Conservation (phyloP, 164 flowering plant genomes). For the Akebia trifoliata region DNA sequence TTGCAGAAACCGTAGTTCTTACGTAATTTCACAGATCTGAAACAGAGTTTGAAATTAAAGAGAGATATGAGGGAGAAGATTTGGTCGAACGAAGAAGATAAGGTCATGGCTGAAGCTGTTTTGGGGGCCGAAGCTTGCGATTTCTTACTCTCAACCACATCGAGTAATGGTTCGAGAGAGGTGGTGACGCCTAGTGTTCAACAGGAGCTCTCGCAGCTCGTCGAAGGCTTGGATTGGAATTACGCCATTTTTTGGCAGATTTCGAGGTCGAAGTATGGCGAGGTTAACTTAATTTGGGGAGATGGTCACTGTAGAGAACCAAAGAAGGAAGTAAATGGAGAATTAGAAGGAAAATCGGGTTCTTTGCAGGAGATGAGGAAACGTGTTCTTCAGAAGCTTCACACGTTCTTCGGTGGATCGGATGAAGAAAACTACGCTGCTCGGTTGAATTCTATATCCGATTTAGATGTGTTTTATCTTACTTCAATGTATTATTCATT, state of each 20-base stretch:
- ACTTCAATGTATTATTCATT: conserved; percentile 65
- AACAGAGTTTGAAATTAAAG: not conserved
- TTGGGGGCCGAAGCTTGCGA: conserved; percentile 54
- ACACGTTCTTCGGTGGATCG: conserved; percentile 42
- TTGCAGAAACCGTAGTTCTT: no score
- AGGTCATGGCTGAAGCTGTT: conserved; percentile 46
- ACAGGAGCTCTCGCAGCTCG: conserved; percentile 43
- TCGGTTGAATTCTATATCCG: conserved; percentile 38
- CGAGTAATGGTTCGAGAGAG: conserved; percentile 29
- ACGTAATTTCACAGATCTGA: not conserved
- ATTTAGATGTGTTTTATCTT: conserved; percentile 64
- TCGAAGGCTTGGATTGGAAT: conserved; percentile 57
- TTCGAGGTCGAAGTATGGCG: conserved; percentile 50
- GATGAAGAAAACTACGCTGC: conserved; percentile 35
- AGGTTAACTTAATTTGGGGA: conserved; percentile 56
- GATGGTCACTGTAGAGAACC: conserved; percentile 53
- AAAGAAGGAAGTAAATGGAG: conserved; percentile 17
- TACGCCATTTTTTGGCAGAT: conserved; percentile 79
- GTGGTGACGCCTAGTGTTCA: conserved; percentile 33
- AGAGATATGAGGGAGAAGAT: conserved; percentile 43
- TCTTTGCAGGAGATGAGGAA: conserved; percentile 32
- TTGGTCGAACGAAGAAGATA: conserved; percentile 50
- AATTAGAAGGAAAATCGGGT: not conserved
- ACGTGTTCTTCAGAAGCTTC: conserved; percentile 58
- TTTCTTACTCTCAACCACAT: conserved; percentile 36